These are phyloP conservation scores for Mortierella alpina DNA, from an alignment of 192 early-diverging fungal genomes.

Conservation along the genomic window DNA sequence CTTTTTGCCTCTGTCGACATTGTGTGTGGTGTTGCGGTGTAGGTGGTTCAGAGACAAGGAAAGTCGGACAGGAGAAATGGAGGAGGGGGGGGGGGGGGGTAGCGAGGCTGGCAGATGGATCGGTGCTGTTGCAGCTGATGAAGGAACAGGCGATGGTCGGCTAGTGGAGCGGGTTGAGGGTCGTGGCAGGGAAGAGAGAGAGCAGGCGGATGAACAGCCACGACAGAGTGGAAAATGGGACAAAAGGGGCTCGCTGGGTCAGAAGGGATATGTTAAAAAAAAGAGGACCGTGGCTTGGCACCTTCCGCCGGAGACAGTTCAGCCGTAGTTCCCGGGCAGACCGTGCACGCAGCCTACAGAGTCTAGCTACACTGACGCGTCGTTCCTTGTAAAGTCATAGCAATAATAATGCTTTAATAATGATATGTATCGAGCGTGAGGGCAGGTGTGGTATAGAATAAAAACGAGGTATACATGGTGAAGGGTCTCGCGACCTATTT, in stretches of 20 bases:
- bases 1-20: conserved; percentile 62
- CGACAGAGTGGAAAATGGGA: neutral
- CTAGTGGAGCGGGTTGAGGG: neutral
- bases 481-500: neutral
- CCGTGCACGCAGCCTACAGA: too few species aligned
- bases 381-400: too few species aligned
- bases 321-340: too few species aligned
- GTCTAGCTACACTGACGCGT: too few species aligned
- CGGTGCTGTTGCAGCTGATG: neutral
- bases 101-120: neutral
- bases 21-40: neutral
- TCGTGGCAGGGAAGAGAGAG: neutral
- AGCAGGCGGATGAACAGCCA: neutral
- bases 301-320: too few species aligned
- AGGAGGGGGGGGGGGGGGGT: neutral
- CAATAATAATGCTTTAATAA: too few species aligned
- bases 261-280: too few species aligned
- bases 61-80: neutral
- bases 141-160: neutral
- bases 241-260: too few species aligned
- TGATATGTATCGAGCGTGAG: too few species aligned
- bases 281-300: too few species aligned
- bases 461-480: too few species aligned
- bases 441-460: too few species aligned
- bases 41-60: neutral